These are phyloP conservation scores for Sporisorium reilianum DNA, from an alignment of 1,284 basidiomycete species.

Conservation along the genomic window DNA sequence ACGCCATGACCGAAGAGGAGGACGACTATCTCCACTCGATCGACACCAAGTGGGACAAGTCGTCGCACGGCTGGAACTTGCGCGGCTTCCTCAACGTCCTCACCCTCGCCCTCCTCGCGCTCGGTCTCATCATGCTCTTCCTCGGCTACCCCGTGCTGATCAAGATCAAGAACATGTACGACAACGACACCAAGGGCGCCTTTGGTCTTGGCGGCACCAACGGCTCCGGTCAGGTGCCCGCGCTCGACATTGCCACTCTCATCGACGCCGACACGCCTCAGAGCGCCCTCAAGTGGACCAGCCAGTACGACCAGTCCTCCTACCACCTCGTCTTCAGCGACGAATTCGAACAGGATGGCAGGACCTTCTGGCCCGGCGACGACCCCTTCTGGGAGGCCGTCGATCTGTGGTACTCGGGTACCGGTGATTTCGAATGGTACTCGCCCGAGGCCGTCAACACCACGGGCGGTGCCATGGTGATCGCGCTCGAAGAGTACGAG, in stretches of 20 bases:
- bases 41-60: constrained; percentile 52
- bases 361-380: constrained; percentile 71
- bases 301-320: constrained; percentile 31
- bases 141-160: constrained; percentile 66
- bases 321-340: constrained; percentile 77
- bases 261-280: constrained; percentile 60
- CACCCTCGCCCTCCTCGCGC: constrained; percentile 57
- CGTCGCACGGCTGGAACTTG: constrained; percentile 48
- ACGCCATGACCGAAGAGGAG: constrained; percentile 41
- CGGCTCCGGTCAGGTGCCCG: constrained; percentile 62
- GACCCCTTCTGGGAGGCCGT: constrained; percentile 68
- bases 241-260: constrained; percentile 39
- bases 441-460: constrained; percentile 66
- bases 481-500: constrained; percentile 55
- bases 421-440: constrained; percentile 69
- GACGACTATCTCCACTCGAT: constrained; percentile 63
- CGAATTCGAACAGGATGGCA: constrained; percentile 80
- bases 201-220: constrained; percentile 78
- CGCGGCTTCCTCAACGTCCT: constrained; percentile 60
- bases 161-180: constrained; percentile 51
- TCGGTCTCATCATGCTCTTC: constrained; percentile 63
- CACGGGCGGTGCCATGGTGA: constrained; percentile 55
- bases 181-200: constrained; percentile 48
- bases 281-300: constrained; percentile 40
- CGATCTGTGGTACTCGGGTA: constrained; percentile 68